Evolutionary conservation across 768 basidiomycete species (phyloP), one percentile per base, ranked within the genome.

Genomic region (Chalciporus pseudorubinellus): DNA sequence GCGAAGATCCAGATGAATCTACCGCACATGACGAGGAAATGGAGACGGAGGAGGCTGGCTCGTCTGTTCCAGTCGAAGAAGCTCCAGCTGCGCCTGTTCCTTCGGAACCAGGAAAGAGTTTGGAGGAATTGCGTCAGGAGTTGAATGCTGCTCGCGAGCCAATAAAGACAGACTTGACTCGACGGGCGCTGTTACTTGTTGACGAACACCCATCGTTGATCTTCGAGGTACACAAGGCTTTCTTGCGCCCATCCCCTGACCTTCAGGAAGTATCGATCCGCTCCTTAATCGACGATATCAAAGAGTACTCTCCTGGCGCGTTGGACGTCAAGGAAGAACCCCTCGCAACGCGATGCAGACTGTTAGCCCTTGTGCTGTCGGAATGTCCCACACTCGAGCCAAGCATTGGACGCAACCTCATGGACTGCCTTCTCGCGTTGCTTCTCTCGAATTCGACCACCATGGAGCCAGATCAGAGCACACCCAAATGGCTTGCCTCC

Each of bases 121-220:
- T 80, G 3, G 83, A 88, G 36, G 79, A 87, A 59, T 82, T 82
- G 78, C 77, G 77, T 52, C 77, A 77, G 45, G 82, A 85, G 50
- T 71, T 98, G 48, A 79, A 87, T 43, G 77, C 74, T 26, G 75
- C 77, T 18, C 78, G 95, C 16, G 83, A 88, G 48, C 75, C 82
- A 24, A 67, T 94, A 31, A 82, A 84, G 56, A 74, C 76, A 9
- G 74, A 74, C 19, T 76, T 98, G 55, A 80, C 87, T 41, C 74
- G 77, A 16, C 83, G 83, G 40, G 87, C 92, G 0, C 72, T 99
- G 49, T 70, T 75, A 11, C 78, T 99, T 26, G 84, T 95, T 41
- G 94, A 97, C 63, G 84, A 89, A 56, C 87, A 94, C 61, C 83
- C 89, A 3, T 85, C 87, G 8, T 80, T 98, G 48, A 83, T 97